Percentiles rank a stretch among this genome's conserved stretches.
phyloP scores from a whole-genome alignment of 768 basidiomycete species.

The Kwoniella sp. region DNA sequence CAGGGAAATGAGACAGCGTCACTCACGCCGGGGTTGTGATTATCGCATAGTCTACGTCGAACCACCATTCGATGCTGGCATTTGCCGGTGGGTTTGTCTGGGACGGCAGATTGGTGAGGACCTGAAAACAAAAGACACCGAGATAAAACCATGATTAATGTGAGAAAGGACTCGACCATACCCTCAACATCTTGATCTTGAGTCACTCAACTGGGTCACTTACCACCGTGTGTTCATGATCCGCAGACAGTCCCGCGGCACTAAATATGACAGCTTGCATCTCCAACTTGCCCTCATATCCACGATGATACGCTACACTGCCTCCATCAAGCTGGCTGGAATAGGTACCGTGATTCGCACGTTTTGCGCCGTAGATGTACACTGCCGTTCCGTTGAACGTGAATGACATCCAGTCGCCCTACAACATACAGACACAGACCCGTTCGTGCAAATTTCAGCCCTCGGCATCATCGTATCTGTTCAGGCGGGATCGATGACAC shows the following conservation, averaged over 20 bases:
- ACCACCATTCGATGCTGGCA: slow-evolving; percentile 23
- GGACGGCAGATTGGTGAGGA: slow-evolving; percentile 9
- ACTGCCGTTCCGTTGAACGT: slow-evolving; percentile 40
- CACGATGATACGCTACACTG: slow-evolving; percentile 2
- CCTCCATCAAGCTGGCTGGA: slow-evolving; percentile 13
- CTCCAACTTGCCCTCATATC: background rate
- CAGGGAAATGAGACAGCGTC: background rate
- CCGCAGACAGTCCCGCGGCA: slow-evolving; percentile 14
- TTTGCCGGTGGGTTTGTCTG: slow-evolving; percentile 19
- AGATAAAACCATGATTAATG: no score
- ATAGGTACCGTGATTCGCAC: slow-evolving; percentile 36
- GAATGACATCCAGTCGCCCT: slow-evolving; percentile 35
- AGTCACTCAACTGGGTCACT: no score
- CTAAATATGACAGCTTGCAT: slow-evolving; percentile 22
- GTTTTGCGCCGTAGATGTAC: slow-evolving; percentile 31
- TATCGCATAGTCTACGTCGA: slow-evolving; percentile 41
- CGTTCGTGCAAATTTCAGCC: background rate
- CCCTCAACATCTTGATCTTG: no score
- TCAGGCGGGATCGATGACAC: background rate
- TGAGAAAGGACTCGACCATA: no score
- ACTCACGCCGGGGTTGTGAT: slow-evolving; percentile 29
- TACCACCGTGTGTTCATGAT: slow-evolving; percentile 31
- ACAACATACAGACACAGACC: background rate
- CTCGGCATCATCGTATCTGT: no score
- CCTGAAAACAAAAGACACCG: background rate